Evolutionary conservation across 2,329 filamentous ascomycete species (phyloP).

Genomic region (Talaromyces sp.): DNA sequence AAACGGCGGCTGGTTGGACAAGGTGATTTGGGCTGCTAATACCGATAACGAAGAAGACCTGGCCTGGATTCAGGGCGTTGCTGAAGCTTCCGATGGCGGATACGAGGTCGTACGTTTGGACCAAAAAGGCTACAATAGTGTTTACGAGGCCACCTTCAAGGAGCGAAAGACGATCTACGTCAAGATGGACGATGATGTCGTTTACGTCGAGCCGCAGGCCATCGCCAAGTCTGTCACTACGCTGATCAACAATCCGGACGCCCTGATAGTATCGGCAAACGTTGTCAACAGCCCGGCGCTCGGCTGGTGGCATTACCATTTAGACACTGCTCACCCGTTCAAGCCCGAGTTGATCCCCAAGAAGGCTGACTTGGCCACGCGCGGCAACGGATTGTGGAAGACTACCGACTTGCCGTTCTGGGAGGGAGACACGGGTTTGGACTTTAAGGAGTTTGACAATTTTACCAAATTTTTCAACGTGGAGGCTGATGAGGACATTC

Average conservation of each 20-base stretch:
- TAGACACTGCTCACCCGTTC: conserved; percentile 5
- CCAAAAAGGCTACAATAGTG: conserved; percentile 9
- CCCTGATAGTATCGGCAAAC: conserved; percentile 9
- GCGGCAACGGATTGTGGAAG: conserved; percentile 9
- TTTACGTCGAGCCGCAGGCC: conserved; percentile 8
- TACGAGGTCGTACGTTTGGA: conserved; percentile 9
- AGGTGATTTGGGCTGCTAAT: conserved; percentile 10
- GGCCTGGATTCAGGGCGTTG: conserved; percentile 7
- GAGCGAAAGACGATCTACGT: conserved; percentile 9
- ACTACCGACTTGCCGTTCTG: conserved; percentile 7
- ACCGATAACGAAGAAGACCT: conserved; percentile 8
- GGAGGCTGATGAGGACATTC: conserved; percentile 4
- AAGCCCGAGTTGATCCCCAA: conserved; percentile 9
- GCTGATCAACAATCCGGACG: conserved; percentile 8
- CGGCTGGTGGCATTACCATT: conserved; percentile 12
- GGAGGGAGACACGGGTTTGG: conserved; percentile 1
- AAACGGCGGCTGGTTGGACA: conserved; percentile 9
- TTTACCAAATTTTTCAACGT: conserved; percentile 8
- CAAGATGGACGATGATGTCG: conserved; percentile 10
- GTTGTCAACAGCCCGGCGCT: conserved; percentile 9
- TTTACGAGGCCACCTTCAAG: conserved; percentile 9
- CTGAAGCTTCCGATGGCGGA: conserved; percentile 1
- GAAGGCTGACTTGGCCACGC: conserved; percentile 5
- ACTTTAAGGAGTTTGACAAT: conserved; percentile 5
- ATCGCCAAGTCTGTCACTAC: conserved; percentile 9